Evolutionary conservation across 2,329 filamentous ascomycete species (phyloP), one percentile per base, ranked within the genome.

Genomic region (Penicillium frequentans): DNA sequence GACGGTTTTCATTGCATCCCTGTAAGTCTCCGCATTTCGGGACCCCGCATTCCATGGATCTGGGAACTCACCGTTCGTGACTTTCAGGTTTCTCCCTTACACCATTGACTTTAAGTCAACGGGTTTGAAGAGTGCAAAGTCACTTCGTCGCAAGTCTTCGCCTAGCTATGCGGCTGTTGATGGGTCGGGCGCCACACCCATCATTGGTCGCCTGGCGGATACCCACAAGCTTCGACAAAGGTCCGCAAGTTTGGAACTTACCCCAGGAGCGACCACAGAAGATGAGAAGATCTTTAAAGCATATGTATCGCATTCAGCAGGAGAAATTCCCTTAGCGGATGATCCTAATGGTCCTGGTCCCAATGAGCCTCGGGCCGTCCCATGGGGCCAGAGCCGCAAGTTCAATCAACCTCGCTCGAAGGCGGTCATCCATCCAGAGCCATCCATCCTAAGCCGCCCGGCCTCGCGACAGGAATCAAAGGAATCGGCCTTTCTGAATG

Each of bases 351-450:
- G 62, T 1, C 69, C 70, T 11, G 64, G 69, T n/a, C 69, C 68
- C 27, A 87, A 84, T 60, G 91, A 96, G 68, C 85, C 89, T 29
- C 84, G 89, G 64, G 84, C 88, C 4, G 85, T 89, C n/a, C 84
- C 86, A 53, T 96, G 91, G 91, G 91, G 90, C 49, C 75, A 72
- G 47, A 78, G 77, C 33, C 81, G 82, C 19, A 84, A 86, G 21
- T 83, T 85, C 65, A 90, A 92, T 71, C 92, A 96, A 75, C 93
- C 93, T 31, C 85, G 82, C 63, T 92, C 90, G 10, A 85, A 87
- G 62, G 89, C 90, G 50, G 88, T 85, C 5, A 51, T 45, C 3
- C 55, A 59, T 26, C 63, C 64, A 2, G 50, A 89, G 2, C 83
- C 86, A 44, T 87, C 89, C 16, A 86, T 96, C 51, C 81, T 92